Evolutionary conservation across 768 basidiomycete species (phyloP), one percentile per base, ranked within the genome.

Genomic region (Mycena sanguinolenta): DNA sequence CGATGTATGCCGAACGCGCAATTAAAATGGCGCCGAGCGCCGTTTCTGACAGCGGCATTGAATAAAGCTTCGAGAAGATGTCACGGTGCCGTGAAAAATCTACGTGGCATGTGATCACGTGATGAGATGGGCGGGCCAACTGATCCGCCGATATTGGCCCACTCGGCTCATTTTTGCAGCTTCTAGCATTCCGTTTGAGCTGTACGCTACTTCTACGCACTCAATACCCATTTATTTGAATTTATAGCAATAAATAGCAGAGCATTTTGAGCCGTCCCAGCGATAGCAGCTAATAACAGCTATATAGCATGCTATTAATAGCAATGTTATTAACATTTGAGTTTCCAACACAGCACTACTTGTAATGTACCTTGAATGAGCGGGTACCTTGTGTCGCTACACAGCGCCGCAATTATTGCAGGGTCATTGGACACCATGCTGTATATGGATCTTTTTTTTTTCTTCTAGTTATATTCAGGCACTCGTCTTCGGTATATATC

Each of bases 161-260:
- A 38, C 36, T 38, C n/a, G 36, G 8, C 36, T 38, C 36, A 14
- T 38, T 14, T 38, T 38, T 38, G 14, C 36, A 38, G 36, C 12
- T 55, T 55, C 21, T 55, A 17, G 10, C 21, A 21, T 34, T 55
- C 32, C 34, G 19, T 25, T 23, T 8, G 8, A 21, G 50, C 13
- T 17, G n/a, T 23, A 23, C n/a, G n/a, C n/a, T 4, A 49, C 46
- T 49, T 23, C 46, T 23, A 49, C n/a, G 13, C 46, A 49, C 46
- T 1, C 23, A 49, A 49, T 23, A 49, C 23, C n/a, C n/a, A n/a
- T n/a, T n/a, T n/a, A n/a, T n/a, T n/a, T n/a, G n/a, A n/a, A n/a
- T n/a, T n/a, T n/a, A 63, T 54, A 63, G 52, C 62, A 63, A 44
- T 62, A 62, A 62, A 62, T 62, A 62, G 60, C 60, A 52, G 60